Percentiles rank a stretch among this genome's conserved stretches.
phyloP scores from a whole-genome alignment of 352 stramenopile species.

The Phytophthora lateralis region DNA sequence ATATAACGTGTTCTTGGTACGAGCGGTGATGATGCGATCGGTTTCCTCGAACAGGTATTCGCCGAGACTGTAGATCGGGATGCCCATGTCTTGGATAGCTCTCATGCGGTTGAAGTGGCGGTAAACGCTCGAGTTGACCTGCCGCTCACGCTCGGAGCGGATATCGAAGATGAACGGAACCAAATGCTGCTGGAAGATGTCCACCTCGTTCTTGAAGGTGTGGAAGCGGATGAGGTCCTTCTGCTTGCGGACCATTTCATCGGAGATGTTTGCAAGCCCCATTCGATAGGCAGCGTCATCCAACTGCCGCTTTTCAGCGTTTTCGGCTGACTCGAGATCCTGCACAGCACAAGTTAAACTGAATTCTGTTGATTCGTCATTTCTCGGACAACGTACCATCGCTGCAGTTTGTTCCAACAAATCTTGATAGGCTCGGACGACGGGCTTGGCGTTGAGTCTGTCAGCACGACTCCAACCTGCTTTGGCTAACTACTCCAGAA shows the following conservation, averaged over 20 bases:
- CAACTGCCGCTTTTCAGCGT: slow-evolving; percentile 37
- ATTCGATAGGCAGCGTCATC: slow-evolving; percentile 50
- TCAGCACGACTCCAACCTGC: slow-evolving; percentile 13
- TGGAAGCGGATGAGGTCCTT: slow-evolving; percentile 65
- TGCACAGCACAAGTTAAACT: slow-evolving; percentile 11
- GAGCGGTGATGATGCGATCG: slow-evolving; percentile 62
- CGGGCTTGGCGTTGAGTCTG: slow-evolving; percentile 43
- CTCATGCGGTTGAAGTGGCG: slow-evolving; percentile 71
- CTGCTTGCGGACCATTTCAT: slow-evolving; percentile 55
- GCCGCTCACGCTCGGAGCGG: slow-evolving; percentile 49
- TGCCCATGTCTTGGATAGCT: slow-evolving; percentile 69
- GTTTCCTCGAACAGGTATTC: slow-evolving; percentile 45
- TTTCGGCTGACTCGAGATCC: slow-evolving; percentile 36
- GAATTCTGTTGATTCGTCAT: neutral
- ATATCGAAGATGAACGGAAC: slow-evolving; percentile 74
- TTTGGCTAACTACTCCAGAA: slow-evolving; percentile 25
- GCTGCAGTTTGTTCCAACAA: slow-evolving; percentile 51
- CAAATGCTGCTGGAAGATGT: slow-evolving; percentile 81
- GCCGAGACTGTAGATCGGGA: slow-evolving; percentile 79
- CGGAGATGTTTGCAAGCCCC: slow-evolving; percentile 66
- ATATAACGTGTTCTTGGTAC: slow-evolving; percentile 53
- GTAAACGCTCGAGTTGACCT: slow-evolving; percentile 76
- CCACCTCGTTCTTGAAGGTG: slow-evolving; percentile 77
- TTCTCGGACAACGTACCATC: slow-evolving; percentile 40
- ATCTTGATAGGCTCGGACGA: slow-evolving; percentile 56